Evolutionary conservation across 768 basidiomycete species (phyloP).

Genomic region (Kwoniella mangroviensis): DNA sequence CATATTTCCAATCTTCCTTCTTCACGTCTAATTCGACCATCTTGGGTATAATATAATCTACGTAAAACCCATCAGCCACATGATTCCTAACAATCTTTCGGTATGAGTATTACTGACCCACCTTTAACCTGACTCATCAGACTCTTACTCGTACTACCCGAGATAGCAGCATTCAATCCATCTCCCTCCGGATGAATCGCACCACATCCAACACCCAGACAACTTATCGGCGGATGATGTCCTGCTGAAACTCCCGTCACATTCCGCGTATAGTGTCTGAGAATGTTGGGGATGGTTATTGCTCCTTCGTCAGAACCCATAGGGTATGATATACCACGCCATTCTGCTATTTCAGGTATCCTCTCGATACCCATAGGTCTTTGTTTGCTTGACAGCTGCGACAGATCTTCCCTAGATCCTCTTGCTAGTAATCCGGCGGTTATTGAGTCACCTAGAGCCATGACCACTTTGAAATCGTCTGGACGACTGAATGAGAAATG

Average conservation of each 20-base stretch:
- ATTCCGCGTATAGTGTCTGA: slow-evolving; percentile 26
- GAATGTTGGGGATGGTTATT: slow-evolving; percentile 39
- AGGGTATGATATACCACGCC: slow-evolving; percentile 43
- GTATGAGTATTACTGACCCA: slow-evolving; percentile 15
- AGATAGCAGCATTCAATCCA: slow-evolving; percentile 51
- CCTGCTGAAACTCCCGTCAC: slow-evolving; percentile 33
- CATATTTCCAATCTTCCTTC: slow-evolving; percentile 49
- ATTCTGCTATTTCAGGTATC: slow-evolving; percentile 33
- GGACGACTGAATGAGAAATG: slow-evolving; percentile 41
- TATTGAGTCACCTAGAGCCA: slow-evolving; percentile 58
- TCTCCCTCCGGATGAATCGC: slow-evolving; percentile 29
- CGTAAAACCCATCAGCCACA: background rate
- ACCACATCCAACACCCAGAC: slow-evolving; percentile 15
- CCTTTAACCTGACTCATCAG: slow-evolving; percentile 46
- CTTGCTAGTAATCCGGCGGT: slow-evolving; percentile 54
- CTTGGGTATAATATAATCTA: slow-evolving; percentile 45
- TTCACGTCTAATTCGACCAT: slow-evolving; percentile 33
- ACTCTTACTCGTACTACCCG: slow-evolving; percentile 37
- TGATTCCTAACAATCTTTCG: no score
- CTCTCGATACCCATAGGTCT: background rate
- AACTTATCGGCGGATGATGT: slow-evolving; percentile 28
- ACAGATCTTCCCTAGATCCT: slow-evolving; percentile 21
- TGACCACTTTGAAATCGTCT: slow-evolving; percentile 55
- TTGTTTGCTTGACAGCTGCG: background rate
- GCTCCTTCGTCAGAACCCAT: slow-evolving; percentile 34